Conservation (phyloP, 306 rosid genomes). For the Rosa multiflora region DNA sequence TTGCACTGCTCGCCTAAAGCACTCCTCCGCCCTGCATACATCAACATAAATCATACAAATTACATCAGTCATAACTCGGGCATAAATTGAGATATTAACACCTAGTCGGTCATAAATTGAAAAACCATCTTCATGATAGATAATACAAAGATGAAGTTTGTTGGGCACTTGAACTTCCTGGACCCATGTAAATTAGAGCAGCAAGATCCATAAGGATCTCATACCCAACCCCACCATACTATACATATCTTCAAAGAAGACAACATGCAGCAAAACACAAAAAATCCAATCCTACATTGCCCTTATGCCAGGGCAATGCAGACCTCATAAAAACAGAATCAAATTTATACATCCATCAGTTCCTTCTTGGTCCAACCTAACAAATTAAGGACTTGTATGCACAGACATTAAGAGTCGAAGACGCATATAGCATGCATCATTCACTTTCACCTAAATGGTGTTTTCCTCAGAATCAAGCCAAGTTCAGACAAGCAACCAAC, state of each 20-base stretch:
- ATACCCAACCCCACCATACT: not conserved
- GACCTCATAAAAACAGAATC: not conserved
- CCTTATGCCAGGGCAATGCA: not conserved
- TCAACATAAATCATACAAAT: not conserved
- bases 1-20: slow-evolving; percentile 49
- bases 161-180: not conserved
- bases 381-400: not conserved
- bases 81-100: not conserved
- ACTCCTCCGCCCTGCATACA: slow-evolving; percentile 72
- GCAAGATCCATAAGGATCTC: not conserved
- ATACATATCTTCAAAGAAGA: not conserved
- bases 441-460: not conserved
- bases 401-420: not conserved
- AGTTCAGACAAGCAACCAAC: not conserved
- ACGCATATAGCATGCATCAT: no score
- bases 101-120: not conserved
- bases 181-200: not conserved
- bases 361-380: not conserved
- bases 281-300: not conserved
- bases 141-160: not conserved
- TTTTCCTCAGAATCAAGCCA: not conserved
- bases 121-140: not conserved
- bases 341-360: not conserved
- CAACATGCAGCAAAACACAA: not conserved
- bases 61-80: not conserved